phyloP scores from a whole-genome alignment of 805 yeast species.

The Candida koratica region DNA sequence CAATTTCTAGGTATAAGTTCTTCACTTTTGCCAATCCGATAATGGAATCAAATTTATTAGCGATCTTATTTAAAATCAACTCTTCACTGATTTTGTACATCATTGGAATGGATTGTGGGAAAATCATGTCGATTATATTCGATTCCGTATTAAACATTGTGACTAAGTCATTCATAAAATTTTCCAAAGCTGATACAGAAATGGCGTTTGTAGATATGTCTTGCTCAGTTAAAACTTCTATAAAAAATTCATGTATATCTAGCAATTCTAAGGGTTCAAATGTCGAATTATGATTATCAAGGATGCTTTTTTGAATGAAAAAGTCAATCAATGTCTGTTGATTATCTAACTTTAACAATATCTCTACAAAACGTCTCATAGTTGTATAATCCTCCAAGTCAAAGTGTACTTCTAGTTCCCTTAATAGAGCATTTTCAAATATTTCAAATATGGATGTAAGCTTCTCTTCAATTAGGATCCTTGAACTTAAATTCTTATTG shows the following conservation, averaged over 20 bases:
- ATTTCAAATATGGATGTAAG: slow-evolving; percentile 58
- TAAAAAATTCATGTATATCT: slow-evolving; percentile 22
- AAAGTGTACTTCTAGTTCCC: slow-evolving; percentile 62
- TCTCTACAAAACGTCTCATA: slow-evolving; percentile 33
- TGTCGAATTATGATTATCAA: slow-evolving; percentile 23
- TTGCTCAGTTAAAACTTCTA: slow-evolving; percentile 5
- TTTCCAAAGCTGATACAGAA: slow-evolving; percentile 17
- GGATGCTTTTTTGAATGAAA: slow-evolving; percentile 40
- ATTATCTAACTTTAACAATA: slow-evolving; percentile 34
- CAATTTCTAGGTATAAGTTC: slow-evolving; percentile 29
- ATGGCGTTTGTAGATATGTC: slow-evolving; percentile 10
- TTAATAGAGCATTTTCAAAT: slow-evolving; percentile 65
- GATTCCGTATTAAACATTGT: slow-evolving; percentile 36
- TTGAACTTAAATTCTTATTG: slow-evolving; percentile 27
- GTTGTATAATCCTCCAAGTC: slow-evolving; percentile 42
- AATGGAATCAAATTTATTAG: slow-evolving; percentile 28
- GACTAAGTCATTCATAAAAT: slow-evolving; percentile 28
- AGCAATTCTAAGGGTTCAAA: slow-evolving; percentile 29
- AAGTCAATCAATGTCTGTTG: slow-evolving; percentile 43
- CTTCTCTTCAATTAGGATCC: slow-evolving; percentile 34
- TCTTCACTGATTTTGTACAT: slow-evolving; percentile 47
- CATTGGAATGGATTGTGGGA: slow-evolving; percentile 44
- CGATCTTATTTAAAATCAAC: slow-evolving; percentile 37
- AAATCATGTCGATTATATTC: slow-evolving; percentile 37
- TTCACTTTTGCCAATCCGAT: slow-evolving; percentile 26